A percentile compares a stretch with the other conserved stretches of the same genome.
Evolutionary conservation across 2,329 filamentous ascomycete genomes (phyloP).

Genomic region (Neobulgaria alba): DNA sequence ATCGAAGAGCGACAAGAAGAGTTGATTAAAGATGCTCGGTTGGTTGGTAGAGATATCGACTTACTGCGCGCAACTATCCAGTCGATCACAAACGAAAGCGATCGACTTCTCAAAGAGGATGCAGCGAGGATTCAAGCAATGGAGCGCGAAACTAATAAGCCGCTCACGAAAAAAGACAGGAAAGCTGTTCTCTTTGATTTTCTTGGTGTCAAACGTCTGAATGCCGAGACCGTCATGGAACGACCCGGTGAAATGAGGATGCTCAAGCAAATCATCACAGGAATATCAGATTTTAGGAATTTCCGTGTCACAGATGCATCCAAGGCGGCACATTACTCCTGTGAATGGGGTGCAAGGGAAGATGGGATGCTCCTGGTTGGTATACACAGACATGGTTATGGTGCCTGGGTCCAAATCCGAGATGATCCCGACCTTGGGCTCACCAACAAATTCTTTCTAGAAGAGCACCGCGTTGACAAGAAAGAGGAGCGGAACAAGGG

Average conservation of each 20-base stretch:
- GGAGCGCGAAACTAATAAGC: slow-evolving; percentile 67
- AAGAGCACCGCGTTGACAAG: slow-evolving; percentile 96
- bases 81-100: slow-evolving; percentile 58
- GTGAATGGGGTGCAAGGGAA: slow-evolving; percentile 84
- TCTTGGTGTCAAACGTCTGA: slow-evolving; percentile 85
- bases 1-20: slow-evolving; percentile 84
- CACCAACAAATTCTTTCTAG: slow-evolving; percentile 85
- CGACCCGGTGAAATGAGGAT: slow-evolving; percentile 83
- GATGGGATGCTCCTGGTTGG: slow-evolving; percentile 96
- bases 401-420: slow-evolving; percentile 88
- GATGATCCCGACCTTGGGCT: slow-evolving; percentile 84
- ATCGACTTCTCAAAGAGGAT: slow-evolving; percentile 69
- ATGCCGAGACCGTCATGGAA: slow-evolving; percentile 90
- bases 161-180: slow-evolving; percentile 90
- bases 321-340: slow-evolving; percentile 85
- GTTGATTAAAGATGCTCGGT: slow-evolving; percentile 76
- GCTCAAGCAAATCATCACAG: slow-evolving; percentile 64
- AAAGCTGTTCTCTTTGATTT: slow-evolving; percentile 96
- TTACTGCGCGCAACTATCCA: slow-evolving; percentile 66
- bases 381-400: slow-evolving; percentile 88
- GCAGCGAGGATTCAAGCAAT: slow-evolving; percentile 49
- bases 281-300: slow-evolving; percentile 59
- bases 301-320: slow-evolving; percentile 88
- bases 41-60: slow-evolving; percentile 73
- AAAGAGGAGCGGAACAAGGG: slow-evolving; percentile 82